These are phyloP conservation scores for Xylaria curta DNA, from an alignment of 495 filamentous ascomycete species.

Conservation along the genomic window DNA sequence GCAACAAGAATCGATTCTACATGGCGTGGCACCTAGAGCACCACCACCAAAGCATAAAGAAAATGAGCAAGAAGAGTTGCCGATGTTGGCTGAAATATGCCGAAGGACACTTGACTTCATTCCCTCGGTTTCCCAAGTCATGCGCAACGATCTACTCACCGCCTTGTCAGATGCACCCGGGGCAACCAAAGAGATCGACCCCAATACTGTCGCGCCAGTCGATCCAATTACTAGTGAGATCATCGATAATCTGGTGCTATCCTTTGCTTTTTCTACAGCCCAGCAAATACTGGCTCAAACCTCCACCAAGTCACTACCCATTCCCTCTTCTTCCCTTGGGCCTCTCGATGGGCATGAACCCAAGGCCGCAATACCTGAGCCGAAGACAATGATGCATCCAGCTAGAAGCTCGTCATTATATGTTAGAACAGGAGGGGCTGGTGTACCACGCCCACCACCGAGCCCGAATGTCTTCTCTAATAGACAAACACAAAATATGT, in stretches of 20 bases:
- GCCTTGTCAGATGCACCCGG: constrained; percentile 45
- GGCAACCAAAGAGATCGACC: constrained; percentile 31
- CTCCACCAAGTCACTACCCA: constrained; percentile 68
- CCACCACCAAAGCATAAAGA: constrained; percentile 54
- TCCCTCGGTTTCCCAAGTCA: constrained; percentile 73
- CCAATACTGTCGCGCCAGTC: background rate
- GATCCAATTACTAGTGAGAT: constrained; percentile 55
- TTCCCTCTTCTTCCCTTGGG: constrained; percentile 64
- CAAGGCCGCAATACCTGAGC: constrained; percentile 62
- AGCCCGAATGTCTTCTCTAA: constrained; percentile 54
- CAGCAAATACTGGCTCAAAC: constrained; percentile 82
- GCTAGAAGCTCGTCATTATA: constrained; percentile 60
- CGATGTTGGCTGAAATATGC: constrained; percentile 80
- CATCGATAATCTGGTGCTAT: constrained; percentile 81
- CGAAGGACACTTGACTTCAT: constrained; percentile 80
- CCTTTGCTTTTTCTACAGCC: constrained; percentile 81
- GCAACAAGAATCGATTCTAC: constrained; percentile 58
- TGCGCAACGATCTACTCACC: constrained; percentile 73
- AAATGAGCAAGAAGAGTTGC: constrained; percentile 72
- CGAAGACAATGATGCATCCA: constrained; percentile 69
- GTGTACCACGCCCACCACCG: constrained; percentile 43
- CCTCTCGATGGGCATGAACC: constrained; percentile 52
- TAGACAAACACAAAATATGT: constrained; percentile 33
- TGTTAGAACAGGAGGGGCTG: constrained; percentile 35
- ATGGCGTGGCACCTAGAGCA: constrained; percentile 57